Evolutionary conservation across 352 stramenopile genomes (phyloP).

Genomic region (Nothophytophthora sp.): DNA sequence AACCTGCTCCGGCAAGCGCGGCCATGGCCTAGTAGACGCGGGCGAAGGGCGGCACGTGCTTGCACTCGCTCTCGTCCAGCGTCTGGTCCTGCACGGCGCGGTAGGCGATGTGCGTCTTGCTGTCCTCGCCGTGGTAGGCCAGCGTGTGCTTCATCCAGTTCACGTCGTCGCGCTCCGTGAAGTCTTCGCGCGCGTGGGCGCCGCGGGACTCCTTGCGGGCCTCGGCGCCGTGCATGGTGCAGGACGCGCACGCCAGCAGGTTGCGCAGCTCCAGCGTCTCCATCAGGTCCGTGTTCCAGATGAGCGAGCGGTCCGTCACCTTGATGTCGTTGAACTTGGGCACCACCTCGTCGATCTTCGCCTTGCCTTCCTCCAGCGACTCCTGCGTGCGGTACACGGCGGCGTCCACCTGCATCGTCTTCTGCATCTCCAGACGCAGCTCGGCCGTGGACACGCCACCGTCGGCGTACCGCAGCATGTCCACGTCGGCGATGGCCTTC

Average conservation of each 20-base stretch:
- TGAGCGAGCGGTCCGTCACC: slow-evolving; percentile 94
- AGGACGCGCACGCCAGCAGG: slow-evolving; percentile 91
- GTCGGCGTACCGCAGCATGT: slow-evolving; percentile 89
- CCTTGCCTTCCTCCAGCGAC: slow-evolving; percentile 80
- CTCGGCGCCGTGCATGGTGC: slow-evolving; percentile 96
- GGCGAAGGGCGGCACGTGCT: slow-evolving; percentile 92
- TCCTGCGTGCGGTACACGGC: slow-evolving; percentile 57
- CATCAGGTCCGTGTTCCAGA: slow-evolving; percentile 98
- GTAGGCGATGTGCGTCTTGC: slow-evolving; percentile 91
- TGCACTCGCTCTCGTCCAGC: slow-evolving; percentile 96
- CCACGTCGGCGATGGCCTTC: slow-evolving; percentile 86
- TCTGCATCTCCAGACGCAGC: slow-evolving; percentile 77
- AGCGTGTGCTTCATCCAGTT: slow-evolving; percentile 99
- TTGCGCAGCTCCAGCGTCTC: slow-evolving; percentile 97
- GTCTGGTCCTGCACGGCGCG: slow-evolving; percentile 94
- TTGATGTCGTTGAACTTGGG: slow-evolving; percentile 93
- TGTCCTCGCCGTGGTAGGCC: slow-evolving; percentile 91
- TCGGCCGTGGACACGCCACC: slow-evolving; percentile 81
- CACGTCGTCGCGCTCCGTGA: slow-evolving; percentile 92
- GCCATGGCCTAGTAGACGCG: slow-evolving; percentile 93
- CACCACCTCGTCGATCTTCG: slow-evolving; percentile 89
- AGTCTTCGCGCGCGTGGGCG: slow-evolving; percentile 97
- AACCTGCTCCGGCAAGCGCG: slow-evolving; percentile 16
- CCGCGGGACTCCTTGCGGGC: slow-evolving; percentile 94
- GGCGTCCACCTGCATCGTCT: slow-evolving; percentile 56